phyloP scores from a whole-genome alignment of 2,329 filamentous ascomycete genomes.

The Colletotrichum cordylinicola region DNA sequence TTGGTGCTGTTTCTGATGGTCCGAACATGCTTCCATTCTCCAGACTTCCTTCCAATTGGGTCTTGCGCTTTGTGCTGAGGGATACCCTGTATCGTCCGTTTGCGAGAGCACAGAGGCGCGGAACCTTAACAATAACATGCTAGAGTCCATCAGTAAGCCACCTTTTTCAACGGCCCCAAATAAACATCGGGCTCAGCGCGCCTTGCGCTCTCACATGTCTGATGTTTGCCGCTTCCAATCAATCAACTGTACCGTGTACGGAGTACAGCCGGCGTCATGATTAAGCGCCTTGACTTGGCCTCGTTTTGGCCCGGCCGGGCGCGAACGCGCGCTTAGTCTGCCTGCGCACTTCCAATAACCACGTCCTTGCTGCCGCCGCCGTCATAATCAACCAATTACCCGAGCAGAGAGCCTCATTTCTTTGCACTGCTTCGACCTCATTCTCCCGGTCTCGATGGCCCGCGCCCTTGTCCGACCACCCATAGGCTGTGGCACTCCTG shows the following conservation, averaged over 20 bases:
- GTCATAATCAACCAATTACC: not conserved
- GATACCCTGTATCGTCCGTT: not conserved
- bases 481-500: not conserved
- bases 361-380: not conserved
- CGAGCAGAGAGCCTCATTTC: not conserved
- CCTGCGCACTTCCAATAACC: not conserved
- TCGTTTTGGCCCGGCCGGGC: not conserved
- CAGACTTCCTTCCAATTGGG: not conserved
- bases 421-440: not conserved
- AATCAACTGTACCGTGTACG: not conserved
- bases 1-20: not conserved
- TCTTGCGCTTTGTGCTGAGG: not conserved
- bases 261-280: not conserved
- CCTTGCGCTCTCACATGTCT: not conserved
- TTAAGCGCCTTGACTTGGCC: not conserved
- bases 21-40: conserved; percentile 6
- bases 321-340: not conserved
- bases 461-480: not conserved
- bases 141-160: not conserved
- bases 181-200: not conserved
- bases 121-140: not conserved
- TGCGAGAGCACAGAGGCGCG: not conserved
- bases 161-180: not conserved
- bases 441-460: not conserved
- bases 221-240: not conserved